Evolutionary conservation across 495 filamentous ascomycete genomes (phyloP).

Genomic region (Pseudoneurospora amorphoporcata): DNA sequence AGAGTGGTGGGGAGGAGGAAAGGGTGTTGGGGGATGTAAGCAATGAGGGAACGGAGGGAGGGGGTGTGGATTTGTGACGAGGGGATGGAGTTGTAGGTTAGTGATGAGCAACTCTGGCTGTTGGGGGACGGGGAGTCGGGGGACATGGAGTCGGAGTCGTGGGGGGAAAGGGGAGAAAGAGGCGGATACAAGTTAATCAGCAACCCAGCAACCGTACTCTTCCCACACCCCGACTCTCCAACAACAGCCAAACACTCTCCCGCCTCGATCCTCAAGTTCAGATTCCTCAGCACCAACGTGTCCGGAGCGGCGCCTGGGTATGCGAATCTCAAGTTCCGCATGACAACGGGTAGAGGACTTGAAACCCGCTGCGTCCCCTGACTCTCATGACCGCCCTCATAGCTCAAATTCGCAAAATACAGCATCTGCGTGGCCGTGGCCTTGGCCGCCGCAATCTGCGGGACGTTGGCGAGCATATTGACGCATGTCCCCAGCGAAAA

Average conservation of each 20-base stretch:
- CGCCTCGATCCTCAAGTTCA: conserved; percentile 49
- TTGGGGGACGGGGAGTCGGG: too few species aligned
- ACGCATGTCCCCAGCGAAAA: conserved; percentile 68
- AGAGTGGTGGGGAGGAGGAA: conserved; percentile 68
- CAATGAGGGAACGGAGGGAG: conserved; percentile 56
- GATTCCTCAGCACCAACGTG: conserved; percentile 42
- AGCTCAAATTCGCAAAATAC: conserved; percentile 47
- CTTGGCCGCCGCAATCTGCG: conserved; percentile 65
- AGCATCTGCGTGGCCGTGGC: conserved; percentile 66
- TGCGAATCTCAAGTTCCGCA: conserved; percentile 52
- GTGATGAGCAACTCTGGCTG: neutral
- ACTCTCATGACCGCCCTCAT: conserved; percentile 55
- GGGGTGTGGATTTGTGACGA: conserved; percentile 47
- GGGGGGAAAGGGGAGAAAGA: neutral
- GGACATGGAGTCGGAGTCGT: too few species aligned
- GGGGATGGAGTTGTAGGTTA: conserved; percentile 49
- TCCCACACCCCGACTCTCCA: conserved; percentile 76
- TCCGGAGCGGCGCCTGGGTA: conserved; percentile 50
- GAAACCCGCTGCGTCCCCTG: conserved; percentile 31
- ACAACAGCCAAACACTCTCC: conserved; percentile 65
- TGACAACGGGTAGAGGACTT: conserved; percentile 48
- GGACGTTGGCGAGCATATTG: conserved; percentile 59
- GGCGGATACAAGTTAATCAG: conserved; percentile 42
- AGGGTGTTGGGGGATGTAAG: conserved; percentile 68
- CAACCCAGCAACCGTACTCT: conserved; percentile 74